Conservation (phyloP, 2,329 filamentous ascomycete genomes). For the Sphaerulina musiva region DNA sequence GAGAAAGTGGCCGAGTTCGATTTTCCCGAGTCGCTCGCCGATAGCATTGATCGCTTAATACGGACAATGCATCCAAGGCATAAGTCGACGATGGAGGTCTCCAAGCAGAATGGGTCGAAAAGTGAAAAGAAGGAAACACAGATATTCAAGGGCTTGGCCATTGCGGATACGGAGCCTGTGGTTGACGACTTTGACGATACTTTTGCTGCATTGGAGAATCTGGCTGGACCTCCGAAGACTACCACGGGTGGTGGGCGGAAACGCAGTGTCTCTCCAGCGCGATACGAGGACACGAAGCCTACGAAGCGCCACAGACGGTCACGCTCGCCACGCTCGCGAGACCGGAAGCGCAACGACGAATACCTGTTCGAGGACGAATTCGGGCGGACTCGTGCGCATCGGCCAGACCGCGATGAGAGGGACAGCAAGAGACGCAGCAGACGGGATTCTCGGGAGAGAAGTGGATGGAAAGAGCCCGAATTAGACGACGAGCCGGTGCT, state of each 20-base stretch:
- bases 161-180: conserved; percentile 62
- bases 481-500: conserved; percentile 74
- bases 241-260: conserved; percentile 44
- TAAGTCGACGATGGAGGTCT: conserved; percentile 40
- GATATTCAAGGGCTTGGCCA: conserved; percentile 81
- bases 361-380: conserved; percentile 56
- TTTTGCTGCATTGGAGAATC: conserved; percentile 78
- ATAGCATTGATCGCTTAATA: conserved; percentile 85
- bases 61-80: conserved; percentile 86
- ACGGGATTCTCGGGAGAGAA: conserved; percentile 57
- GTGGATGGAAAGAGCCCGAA: conserved; percentile 56
- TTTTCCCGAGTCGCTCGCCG: conserved; percentile 78
- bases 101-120: conserved; percentile 27
- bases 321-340: conserved; percentile 46
- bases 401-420: conserved; percentile 40
- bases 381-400: conserved; percentile 43
- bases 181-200: conserved; percentile 75
- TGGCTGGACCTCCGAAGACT: conserved; percentile 60
- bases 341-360: conserved; percentile 39
- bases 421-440: conserved; percentile 36
- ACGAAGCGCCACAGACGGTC: conserved; percentile 37
- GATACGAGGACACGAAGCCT: conserved; percentile 39
- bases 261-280: conserved; percentile 54
- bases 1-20: conserved; percentile 66
- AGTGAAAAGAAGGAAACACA: conserved; percentile 62